Evolutionary conservation across 73 alveolate genomes (phyloP).

Genomic region (Tetrahymena thermophila): DNA sequence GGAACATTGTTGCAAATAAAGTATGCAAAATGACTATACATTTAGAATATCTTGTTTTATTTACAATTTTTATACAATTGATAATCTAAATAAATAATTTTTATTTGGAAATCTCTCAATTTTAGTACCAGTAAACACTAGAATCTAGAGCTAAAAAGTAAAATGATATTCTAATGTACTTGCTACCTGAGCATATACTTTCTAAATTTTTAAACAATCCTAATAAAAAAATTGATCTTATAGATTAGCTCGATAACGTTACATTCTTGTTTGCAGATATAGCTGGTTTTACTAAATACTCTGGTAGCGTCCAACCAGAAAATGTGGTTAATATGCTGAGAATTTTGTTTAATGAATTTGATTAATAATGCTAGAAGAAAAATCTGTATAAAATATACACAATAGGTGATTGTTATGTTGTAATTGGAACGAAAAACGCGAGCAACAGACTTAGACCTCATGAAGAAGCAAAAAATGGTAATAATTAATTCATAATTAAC

Average conservation of each 20-base stretch:
- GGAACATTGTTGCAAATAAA: not conserved
- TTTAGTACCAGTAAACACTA: not conserved
- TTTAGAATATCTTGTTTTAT: not conserved
- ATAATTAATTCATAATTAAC: too few relatives aligned
- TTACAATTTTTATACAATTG: not conserved
- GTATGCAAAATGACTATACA: not conserved
- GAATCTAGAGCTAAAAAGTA: not conserved
- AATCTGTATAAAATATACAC: conserved; percentile 76
- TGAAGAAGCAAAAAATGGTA: conserved; percentile 40
- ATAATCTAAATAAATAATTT: not conserved
- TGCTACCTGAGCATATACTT: conserved; percentile 32
- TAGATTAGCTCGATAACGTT: conserved; percentile 67
- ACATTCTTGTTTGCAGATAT: conserved; percentile 84
- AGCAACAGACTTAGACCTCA: conserved; percentile 65
- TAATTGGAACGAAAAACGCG: conserved; percentile 72
- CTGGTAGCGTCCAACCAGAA: conserved; percentile 68
- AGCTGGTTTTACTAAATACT: conserved; percentile 74
- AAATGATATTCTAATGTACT: conserved; percentile 13
- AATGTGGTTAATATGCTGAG: conserved; percentile 71
- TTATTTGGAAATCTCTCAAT: not conserved
- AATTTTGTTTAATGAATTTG: conserved; percentile 68
- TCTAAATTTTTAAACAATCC: conserved; percentile 48
- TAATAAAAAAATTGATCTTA: conserved; percentile 65
- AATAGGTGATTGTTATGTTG: conserved; percentile 87
- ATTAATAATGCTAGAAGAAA: conserved; percentile 58